Evolutionary conservation across 2,329 filamentous ascomycete genomes (phyloP).

Genomic region (Paecilomyces sp.): DNA sequence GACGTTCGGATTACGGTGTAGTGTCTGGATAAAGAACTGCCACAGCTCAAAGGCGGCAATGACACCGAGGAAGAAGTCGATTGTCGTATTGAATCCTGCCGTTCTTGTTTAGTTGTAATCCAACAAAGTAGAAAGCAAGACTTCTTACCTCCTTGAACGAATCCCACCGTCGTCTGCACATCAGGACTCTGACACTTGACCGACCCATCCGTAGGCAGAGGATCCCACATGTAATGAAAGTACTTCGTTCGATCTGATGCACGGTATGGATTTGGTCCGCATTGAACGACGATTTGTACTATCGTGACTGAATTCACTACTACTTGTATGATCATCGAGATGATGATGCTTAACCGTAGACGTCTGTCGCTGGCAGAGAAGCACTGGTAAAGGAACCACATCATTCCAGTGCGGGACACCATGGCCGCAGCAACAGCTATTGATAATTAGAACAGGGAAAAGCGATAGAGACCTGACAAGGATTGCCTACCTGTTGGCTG

Average conservation of each 20-base stretch:
- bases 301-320: conserved; percentile 25
- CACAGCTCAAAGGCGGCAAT: conserved; percentile 28
- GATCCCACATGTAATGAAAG: conserved; percentile 34
- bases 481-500: conserved; percentile 12
- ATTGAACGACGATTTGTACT: conserved; percentile 28
- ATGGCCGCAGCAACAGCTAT: conserved; percentile 25
- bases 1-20: conserved; percentile 14
- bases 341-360: conserved; percentile 22
- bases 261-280: conserved; percentile 25
- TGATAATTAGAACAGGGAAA: conserved; percentile 9
- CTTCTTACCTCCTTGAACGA: conserved; percentile 25
- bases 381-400: conserved; percentile 28
- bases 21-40: conserved; percentile 26
- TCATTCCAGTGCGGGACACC: conserved; percentile 29
- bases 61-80: conserved; percentile 24
- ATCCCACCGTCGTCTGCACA: conserved; percentile 28
- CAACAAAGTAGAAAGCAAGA: not conserved
- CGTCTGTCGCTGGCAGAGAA: conserved; percentile 23
- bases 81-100: conserved; percentile 24
- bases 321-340: conserved; percentile 24
- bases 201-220: conserved; percentile 24
- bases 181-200: conserved; percentile 24
- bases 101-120: not conserved
- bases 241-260: conserved; percentile 22
- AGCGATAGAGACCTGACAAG: not conserved